Base-by-base conservation (phyloP, 2,329 filamentous ascomycete genomes). In the Exserohilum turcica region DNA sequence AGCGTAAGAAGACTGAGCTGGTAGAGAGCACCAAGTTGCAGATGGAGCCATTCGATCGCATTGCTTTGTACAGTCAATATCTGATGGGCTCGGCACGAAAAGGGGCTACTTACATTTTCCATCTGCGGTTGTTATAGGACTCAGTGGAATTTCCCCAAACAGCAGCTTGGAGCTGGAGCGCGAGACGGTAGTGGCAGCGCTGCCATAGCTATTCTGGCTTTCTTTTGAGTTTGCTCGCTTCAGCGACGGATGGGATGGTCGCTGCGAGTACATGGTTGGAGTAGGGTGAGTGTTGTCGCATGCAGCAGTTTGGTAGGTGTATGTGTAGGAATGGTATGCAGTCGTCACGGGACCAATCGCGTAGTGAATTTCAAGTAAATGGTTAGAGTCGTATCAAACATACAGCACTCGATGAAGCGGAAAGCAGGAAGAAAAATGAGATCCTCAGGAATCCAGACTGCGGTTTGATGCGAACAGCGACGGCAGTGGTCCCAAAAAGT, bases 61-160 rank as follows among this genome's bases (percentile, higher is more conserved):
- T 71, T 35, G 78, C 77, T 79, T 68, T 24, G 46, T 39, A 21
- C 19, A 39, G 62, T 72, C 51, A 72, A 59, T 51, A 61, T 38
- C 24, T 32, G 35, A 16, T 32, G 40, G 47, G 50, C 37, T 40
- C 29, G 47, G 37, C 31, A 48, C 15, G 8, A 16, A 8, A 43
- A 24, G 48, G 40, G 51, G 40, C 24, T 44, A 61, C 70, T 73
- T 68, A 74, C 72, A 73, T 73, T 68, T 59, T 57, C 69, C 70
- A 56, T 70, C 67, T 37, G 67, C 61, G 2, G 67, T 72, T 15
- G 70, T 72, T 49, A 68, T 70, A 57, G 76, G 76, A 39, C 74
- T 75, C 53, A 74, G 71, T 56, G 79, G 77, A 52, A 81, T 80
- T 61, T 81, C 79, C 56, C 79, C 79, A 70, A 81, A 81, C 56